Evolutionary conservation across 768 basidiomycete species (phyloP), one percentile per base, ranked within the genome.

Genomic region (Leccinellum rugosiceps): DNA sequence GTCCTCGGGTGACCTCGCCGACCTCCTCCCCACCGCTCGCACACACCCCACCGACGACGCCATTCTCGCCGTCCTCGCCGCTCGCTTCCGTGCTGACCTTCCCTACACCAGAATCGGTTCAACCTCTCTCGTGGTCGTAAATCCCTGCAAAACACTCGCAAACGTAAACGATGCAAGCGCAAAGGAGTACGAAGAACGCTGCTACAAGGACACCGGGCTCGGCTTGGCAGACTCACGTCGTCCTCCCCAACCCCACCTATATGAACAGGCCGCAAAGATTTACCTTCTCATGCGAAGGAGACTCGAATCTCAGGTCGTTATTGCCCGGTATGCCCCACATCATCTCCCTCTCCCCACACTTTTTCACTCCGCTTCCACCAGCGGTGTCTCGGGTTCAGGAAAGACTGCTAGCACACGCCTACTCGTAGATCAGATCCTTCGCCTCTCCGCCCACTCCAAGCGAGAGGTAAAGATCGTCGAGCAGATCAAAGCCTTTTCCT

Each of bases 371-470:
- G 7, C 35, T 21, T 38, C 44, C 48, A 38, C 52, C 53, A 87
- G 86, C 56, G 86, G 86, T 19, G 77, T 85, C 58, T 84, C 85
- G 14, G 85, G 82, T 32, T 83, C 86, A 4, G 86, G 86, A 17
- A 84, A 86, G 65, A 76, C 82, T 0, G 74, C 76, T 58, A 81
- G 76, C 54, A 74, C 76, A 13, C 75, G 79, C 23, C 76, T 87
- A 46, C 69, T 87, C 58, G 71, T 80, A 31, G 78, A 82, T 58
- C 86, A 87, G 66, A 65, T 86, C 48, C 76, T 87, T 28, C 79
- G 83, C 19, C 78, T 86, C 14, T 83, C 84, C 13, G 72, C 85
- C 11, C 81, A 81, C 61, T 80, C 83, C 3, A 83, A 83, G 70
- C 74, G 78, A 55, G 82, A 85, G 58, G 62, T 61, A 31, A 76